Evolutionary conservation across 192 early-diverging fungal genomes (phyloP), one percentile per base, ranked within the genome.

Genomic region (Borealophlyctis nickersoniae): DNA sequence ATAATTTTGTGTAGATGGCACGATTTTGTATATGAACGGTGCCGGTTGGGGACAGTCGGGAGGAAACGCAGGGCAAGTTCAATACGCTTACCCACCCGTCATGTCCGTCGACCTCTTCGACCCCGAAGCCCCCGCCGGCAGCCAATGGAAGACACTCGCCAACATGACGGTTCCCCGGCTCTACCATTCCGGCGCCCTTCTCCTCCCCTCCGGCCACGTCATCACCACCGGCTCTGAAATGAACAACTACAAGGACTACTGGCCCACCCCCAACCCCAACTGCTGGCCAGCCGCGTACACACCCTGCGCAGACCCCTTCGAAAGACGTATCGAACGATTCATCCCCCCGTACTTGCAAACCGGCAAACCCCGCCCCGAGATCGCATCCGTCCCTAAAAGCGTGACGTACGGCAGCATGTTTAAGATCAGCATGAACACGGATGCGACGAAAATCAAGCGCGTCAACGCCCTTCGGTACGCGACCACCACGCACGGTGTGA

Each of bases 151-250:
- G 23, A 22, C 36, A 27, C 19, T 56, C 19, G 62, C 67, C 14
- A n/a, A n/a, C 1, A 67, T 67, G 39, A 63, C 67, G 5, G 52
- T 72, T 5, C 58, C 70, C 1, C 70, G 70, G 2, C 53, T 72
- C 45, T 71, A 71, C 66, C 70, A 71, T 50, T 62, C 68, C 56
- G 74, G 74, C 35, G 71, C 67, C 9, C 9, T 76, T 28, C 56
- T 76, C 7, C 13, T 77, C n/a, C 11, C 19, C 19, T 39, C 53
- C 55, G 74, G 57, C 16, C 66, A 35, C 33, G 71, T 77, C 14
- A 52, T 76, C 62, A 76, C 74, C 23, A 76, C 67, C 3, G 74
- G 74, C n/a, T 62, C 35, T 24, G 74, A 76, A 50, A 74, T 74
- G 74, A 53, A 48, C 28, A 76, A 76, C 56, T 76, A 69, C 49